Base-by-base conservation (phyloP, 257 asterid species). In the Penstemon davidsonii region DNA sequence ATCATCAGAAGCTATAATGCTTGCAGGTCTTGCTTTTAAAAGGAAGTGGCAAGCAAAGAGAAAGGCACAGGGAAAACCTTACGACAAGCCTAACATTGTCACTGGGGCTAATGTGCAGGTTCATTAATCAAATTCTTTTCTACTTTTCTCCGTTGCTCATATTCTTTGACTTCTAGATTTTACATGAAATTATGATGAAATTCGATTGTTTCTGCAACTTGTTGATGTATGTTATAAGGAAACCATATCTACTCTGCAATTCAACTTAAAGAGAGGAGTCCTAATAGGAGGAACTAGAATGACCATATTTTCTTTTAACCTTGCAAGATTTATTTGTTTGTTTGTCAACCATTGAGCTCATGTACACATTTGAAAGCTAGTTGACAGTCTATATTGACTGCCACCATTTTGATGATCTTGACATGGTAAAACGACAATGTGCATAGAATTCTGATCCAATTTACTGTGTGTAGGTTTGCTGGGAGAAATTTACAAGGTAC, bases 1-100 rank as follows among this genome's bases (percentile, higher is more conserved):
- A 55, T 89, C 96, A 46, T 89, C 96, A 10, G 95, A 89, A 80
- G 96, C 89, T 25, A 87, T 87, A 66, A 89, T 89, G 96, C 92
- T 89, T 45, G 91, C 92, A 6, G 96, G 96, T 6, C 92, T 89
- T 76, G 92, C 96, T 73, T 87, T 89, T 57, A 89, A 89, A 61
- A 84, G 95, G 59, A 89, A 85, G 59, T 89, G 91, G 96, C 91
- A 85, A 68, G 85, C 86, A 0, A 89, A 69, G 77, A 87, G 85
- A 52, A 85, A 85, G 77, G 88, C 85, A 4, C 78, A 71, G 64
- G 84, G 81, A 19, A 82, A 85, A 73, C 92, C 91, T 4, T 82
- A 11, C 1, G 83, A 81, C 65, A 83, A 78, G 15, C 92, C 96
- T 46, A 85, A 89, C 66, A 84, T 89, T 1, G 90, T 89, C 71